A percentile compares a stretch with the other conserved stretches of the same genome.
phyloP scores from a whole-genome alignment of 371 early-diverging fungal genomes.

The Zancudomyces culisetae region DNA sequence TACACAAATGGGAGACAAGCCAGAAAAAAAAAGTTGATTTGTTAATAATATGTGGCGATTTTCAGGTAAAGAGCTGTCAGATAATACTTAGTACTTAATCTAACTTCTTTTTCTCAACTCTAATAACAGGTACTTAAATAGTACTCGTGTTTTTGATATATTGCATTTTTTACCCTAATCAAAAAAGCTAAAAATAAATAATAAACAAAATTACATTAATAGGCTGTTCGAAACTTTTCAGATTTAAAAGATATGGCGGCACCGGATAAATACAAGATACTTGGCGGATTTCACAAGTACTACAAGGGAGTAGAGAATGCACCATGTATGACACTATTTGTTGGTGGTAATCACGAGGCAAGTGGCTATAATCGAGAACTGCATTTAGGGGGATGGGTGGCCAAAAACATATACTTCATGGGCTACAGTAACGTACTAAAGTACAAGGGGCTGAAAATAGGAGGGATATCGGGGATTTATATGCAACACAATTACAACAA shows the following conservation, averaged over 20 bases:
- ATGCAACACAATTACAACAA: constrained; percentile 46
- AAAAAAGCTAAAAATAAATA: no score
- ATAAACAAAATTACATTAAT: no score
- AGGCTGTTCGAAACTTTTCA: constrained; percentile 54
- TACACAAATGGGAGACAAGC: constrained; percentile 30
- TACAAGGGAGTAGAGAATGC: constrained; percentile 65
- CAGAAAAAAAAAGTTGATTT: constrained; percentile 54
- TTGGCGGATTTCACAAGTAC: constrained; percentile 82
- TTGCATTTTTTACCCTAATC: no score
- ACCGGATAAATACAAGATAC: constrained; percentile 55
- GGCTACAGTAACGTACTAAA: constrained; percentile 59
- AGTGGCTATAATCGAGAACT: constrained; percentile 82
- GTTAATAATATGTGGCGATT: constrained; percentile 90
- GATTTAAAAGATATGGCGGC: constrained; percentile 65
- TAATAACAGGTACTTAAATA: no score
- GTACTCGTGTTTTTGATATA: no score
- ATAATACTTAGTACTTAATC: no score
- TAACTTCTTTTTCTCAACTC: no score
- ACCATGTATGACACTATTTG: constrained; percentile 75
- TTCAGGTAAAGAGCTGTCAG: constrained; percentile 39
- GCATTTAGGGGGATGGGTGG: constrained; percentile 94
- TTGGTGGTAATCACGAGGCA: constrained; percentile 97
- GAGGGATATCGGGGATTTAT: constrained; percentile 84
- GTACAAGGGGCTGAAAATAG: constrained; percentile 75
- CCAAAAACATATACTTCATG: constrained; percentile 81